Base-by-base conservation (phyloP, 441 rosid genomes). In the Corymbia calophylla region DNA sequence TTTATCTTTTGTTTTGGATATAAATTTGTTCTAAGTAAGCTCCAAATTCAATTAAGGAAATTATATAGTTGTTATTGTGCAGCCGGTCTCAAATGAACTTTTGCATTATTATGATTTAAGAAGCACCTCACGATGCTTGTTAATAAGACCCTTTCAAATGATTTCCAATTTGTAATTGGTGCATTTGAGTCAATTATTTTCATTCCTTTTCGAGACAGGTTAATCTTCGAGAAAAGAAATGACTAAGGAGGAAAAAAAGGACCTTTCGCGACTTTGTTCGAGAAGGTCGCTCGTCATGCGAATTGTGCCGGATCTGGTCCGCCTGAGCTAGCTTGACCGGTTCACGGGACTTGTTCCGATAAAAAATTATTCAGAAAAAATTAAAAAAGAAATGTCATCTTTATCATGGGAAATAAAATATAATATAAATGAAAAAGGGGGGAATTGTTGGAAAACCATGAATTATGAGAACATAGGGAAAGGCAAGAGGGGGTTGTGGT, bases 31-130 rank as follows among this genome's bases (percentile, higher is more conserved):
- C n/a, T 58, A 58, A 58, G 14, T 58, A 10, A 58, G 7, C 3
- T 13, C n/a, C 14, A 4, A 58, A 25, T 58, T 58, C n/a, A 25
- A 58, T 4, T 1, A 58, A 10, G n/a, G 1, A 58, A 25, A 58
- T 58, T 0, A 3, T 58, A 9, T 13, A 58, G 25, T 58, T 10
- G 23, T 58, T 29, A 25, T 23, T 0, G 7, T 13, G 25, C 13
- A 0, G 25, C 29, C 0, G 0, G 9, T 56, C 5, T 56, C 2
- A 0, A 6, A 23, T 58, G 6, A 58, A 58, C 29, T 58, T 0
- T 23, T 1, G 13, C 6, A 0, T 23, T 1, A 58, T 58, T 58
- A 0, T 1, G 0, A 9, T 58, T 58, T 23, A 58, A 58, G 23
- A 58, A 58, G 29, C 17, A 3, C 29, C 9, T 4, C 62, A 9